Base-by-base conservation (phyloP, 2,329 filamentous ascomycete species). In the Fusarium nanum region DNA sequence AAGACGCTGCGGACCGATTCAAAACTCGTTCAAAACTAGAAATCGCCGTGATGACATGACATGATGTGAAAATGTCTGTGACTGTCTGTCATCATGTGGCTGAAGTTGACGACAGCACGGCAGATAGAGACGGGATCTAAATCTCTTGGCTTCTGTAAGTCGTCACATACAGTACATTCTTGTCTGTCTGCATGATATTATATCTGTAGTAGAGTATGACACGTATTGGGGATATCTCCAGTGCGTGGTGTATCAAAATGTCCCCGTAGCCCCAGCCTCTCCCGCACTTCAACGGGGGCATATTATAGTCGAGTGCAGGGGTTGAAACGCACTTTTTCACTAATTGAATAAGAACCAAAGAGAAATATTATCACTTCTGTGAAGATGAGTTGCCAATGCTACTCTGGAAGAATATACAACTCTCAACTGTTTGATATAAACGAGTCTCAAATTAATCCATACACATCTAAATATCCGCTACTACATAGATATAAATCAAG, bases 241-340 rank as follows among this genome's bases (percentile, higher is more conserved):
- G n/a, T 28, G n/a, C 9, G 13, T 27, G 13, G 14, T 42, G 49
- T 52, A 27, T 42, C 34, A 45, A 42, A 46, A 57, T 55, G 42
- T 45, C 48, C 34, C 30, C 41, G 52, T 64, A 50, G 66, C 49
- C 50, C 60, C 66, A 65, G 55, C 60, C 61, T 70, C 67, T 64
- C 46, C 67, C 67, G 50, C 47, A 49, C 67, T 64, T 57, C 50
- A 44, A 46, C 46, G 46, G 54, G 56, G 50, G 23, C 41, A n/a
- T 28, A 25, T 25, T 30, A 27, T 47, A 42, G 41, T 34, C 52
- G 52, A 47, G 44, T 32, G 53, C 68, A 56, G 59, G 64, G 60
- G 56, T 58, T 55, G 30, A 50, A 55, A 60, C 71, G 68, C 58
- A 69, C 68, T 50, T 62, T 64, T 57, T 23, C n/a, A 63, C 71